Evolutionary conservation across 75 land plant species (phyloP).

Genomic region (Picea sitchensis): DNA sequence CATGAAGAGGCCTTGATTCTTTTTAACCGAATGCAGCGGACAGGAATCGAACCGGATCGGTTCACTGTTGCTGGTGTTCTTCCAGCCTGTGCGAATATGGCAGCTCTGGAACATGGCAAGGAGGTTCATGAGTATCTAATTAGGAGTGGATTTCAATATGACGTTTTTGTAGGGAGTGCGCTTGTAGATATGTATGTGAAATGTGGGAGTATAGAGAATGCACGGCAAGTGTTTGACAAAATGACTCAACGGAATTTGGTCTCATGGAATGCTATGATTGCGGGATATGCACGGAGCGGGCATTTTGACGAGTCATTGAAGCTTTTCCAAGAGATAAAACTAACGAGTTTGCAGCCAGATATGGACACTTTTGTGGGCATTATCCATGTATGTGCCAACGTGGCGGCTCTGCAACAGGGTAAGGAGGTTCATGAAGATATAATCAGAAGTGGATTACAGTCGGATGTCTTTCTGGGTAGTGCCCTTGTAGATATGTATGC

Average conservation of each 20-base stretch:
- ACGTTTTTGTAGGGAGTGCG: slow-evolving; percentile 28
- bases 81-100: no score
- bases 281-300: background rate
- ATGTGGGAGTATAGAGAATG: slow-evolving; percentile 48
- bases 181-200: slow-evolving; percentile 62
- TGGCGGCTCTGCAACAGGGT: slow-evolving; percentile 4
- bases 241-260: slow-evolving; percentile 18
- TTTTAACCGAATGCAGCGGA: no score
- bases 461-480: background rate
- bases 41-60: no score
- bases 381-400: background rate
- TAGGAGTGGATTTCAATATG: no score
- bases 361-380: background rate
- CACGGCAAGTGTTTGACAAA: slow-evolving; percentile 24
- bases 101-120: no score
- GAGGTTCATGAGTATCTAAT: no score
- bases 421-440: background rate
- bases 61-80: no score
- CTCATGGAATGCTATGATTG: slow-evolving; percentile 46
- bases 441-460: slow-evolving; percentile 2
- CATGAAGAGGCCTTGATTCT: no score
- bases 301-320: no score
- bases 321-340: no score
- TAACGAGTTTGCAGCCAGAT: background rate
- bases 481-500: slow-evolving; percentile 2